Base-by-base conservation (phyloP, 2,329 filamentous ascomycete genomes). In the Elsinoe arachidis region DNA sequence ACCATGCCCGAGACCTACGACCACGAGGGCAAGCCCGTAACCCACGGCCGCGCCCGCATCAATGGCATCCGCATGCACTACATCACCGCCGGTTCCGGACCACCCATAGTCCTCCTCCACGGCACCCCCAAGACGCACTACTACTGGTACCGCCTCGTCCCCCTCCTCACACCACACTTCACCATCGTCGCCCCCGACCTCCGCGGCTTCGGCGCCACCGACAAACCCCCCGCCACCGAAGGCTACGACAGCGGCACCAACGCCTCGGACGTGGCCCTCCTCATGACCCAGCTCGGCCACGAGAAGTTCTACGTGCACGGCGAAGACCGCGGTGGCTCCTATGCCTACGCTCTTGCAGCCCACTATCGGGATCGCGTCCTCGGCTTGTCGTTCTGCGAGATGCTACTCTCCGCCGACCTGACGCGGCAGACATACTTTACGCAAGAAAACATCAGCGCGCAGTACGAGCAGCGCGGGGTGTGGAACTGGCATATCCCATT, bases 111-210 rank as follows among this genome's bases (percentile, higher is more conserved):
- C 26, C 63, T 69, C 5, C 64, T 68, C 7, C 67, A 68, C 56
- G 67, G 67, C 17, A 69, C 67, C 1, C 67, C 67, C 15, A 69
- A 68, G 58, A 66, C 67, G 59, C 64, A 62, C 55, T 68, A 67
- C 61, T 72, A 72, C 64, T 73, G 68, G 68, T 72, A 72, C 61
- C 66, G 65, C 1, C 61, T 72, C 34, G 61, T 69, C 14, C 69
- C 70, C 1, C 62, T 68, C 1, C 63, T 73, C 1, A 71, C 66
- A 9, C 61, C 64, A 26, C 63, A 72, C 59, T 72, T 72, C 61
- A 70, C 66, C 0, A 56, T 73, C 44, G 65, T 73, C 1, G 71
- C 69, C 0, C 70, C 70, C 1, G 69, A 72, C 57, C 62, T 72
- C 0, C 64, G 70, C 14, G 69, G 70, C 0, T 72, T 72, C 44